Evolutionary conservation across 768 basidiomycete genomes (phyloP).

Genomic region (Pulveroboletus sp.): DNA sequence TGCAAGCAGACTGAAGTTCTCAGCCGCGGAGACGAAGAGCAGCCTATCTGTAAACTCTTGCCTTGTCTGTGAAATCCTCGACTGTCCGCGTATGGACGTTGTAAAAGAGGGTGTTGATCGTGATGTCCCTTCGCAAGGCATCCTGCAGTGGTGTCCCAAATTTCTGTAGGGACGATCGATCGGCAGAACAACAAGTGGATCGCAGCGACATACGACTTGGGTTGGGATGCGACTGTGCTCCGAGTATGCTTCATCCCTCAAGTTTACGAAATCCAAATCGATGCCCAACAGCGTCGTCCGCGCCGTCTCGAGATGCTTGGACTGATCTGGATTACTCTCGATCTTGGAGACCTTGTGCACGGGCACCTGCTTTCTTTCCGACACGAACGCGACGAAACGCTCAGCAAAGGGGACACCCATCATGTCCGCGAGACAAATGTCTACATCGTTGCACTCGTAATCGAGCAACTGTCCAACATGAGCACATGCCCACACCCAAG

Average conservation of each 20-base stretch:
- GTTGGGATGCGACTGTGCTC: slow-evolving; percentile 86
- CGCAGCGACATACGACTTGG: slow-evolving; percentile 58
- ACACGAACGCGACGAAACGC: slow-evolving; percentile 60
- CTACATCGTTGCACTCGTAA: slow-evolving; percentile 84
- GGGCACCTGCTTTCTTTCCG: slow-evolving; percentile 29
- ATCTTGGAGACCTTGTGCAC: slow-evolving; percentile 70
- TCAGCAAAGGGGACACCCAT: slow-evolving; percentile 91
- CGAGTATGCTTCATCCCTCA: slow-evolving; percentile 90
- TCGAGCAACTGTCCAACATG: slow-evolving; percentile 63
- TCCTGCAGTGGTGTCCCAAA: slow-evolving; percentile 94
- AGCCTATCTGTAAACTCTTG: slow-evolving; percentile 21
- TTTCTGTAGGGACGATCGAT: slow-evolving; percentile 43
- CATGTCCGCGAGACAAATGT: slow-evolving; percentile 85
- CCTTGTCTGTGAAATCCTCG: slow-evolving; percentile 86
- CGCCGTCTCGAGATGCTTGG: slow-evolving; percentile 96
- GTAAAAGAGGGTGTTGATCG: slow-evolving; percentile 96
- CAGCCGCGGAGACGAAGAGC: slow-evolving; percentile 3
- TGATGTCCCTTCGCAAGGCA: slow-evolving; percentile 85
- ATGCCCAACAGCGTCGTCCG: slow-evolving; percentile 75
- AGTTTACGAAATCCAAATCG: slow-evolving; percentile 91
- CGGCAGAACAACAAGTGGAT: neutral
- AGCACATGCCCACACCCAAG: slow-evolving; percentile 7
- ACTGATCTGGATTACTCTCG: slow-evolving; percentile 93
- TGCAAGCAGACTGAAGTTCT: slow-evolving; percentile 27
- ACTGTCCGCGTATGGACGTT: slow-evolving; percentile 84